Conservation (phyloP, 345 rosid genomes). For the Arabis hirsuta region DNA sequence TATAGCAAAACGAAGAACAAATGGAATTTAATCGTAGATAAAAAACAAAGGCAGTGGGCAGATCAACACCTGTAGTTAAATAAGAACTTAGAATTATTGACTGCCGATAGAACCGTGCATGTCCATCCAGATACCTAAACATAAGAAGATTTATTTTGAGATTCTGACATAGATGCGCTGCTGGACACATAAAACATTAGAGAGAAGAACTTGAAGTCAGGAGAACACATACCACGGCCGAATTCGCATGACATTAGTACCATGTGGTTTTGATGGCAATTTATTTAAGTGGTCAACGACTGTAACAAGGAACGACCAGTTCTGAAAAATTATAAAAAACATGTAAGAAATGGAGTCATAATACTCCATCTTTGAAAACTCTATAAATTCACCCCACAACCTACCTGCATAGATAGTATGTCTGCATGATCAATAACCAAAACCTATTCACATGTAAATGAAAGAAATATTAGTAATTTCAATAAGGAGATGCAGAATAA, state of each 20-base stretch:
- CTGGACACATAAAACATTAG: slow-evolving; percentile 5
- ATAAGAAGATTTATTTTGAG: slow-evolving; percentile 6
- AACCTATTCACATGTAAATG: slow-evolving; percentile 55
- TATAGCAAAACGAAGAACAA: neutral
- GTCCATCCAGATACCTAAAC: slow-evolving; percentile 84
- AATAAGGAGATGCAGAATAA: slow-evolving; percentile 17
- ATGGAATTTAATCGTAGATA: slow-evolving; percentile 10
- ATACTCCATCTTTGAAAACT: slow-evolving; percentile 20
- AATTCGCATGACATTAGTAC: slow-evolving; percentile 89
- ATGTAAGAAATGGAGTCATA: slow-evolving; percentile 19
- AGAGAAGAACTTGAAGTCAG: slow-evolving; percentile 11
- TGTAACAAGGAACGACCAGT: slow-evolving; percentile 70
- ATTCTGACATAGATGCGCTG: slow-evolving; percentile 6
- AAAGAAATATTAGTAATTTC: slow-evolving; percentile 25
- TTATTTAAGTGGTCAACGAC: slow-evolving; percentile 69
- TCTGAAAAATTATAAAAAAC: slow-evolving; percentile 53
- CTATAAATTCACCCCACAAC: slow-evolving; percentile 36
- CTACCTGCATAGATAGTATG: slow-evolving; percentile 91
- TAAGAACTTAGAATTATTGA: slow-evolving; percentile 75
- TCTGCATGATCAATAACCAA: slow-evolving; percentile 93
- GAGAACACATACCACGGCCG: slow-evolving; percentile 63
- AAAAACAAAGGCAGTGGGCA: slow-evolving; percentile 16
- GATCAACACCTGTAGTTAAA: slow-evolving; percentile 70
- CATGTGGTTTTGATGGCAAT: slow-evolving; percentile 78
- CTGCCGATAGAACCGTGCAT: slow-evolving; percentile 78